A percentile compares a stretch with the other conserved stretches of the same genome.
phyloP scores from a whole-genome alignment of 148 eudicot genomes.

The Chenopodium album region DNA sequence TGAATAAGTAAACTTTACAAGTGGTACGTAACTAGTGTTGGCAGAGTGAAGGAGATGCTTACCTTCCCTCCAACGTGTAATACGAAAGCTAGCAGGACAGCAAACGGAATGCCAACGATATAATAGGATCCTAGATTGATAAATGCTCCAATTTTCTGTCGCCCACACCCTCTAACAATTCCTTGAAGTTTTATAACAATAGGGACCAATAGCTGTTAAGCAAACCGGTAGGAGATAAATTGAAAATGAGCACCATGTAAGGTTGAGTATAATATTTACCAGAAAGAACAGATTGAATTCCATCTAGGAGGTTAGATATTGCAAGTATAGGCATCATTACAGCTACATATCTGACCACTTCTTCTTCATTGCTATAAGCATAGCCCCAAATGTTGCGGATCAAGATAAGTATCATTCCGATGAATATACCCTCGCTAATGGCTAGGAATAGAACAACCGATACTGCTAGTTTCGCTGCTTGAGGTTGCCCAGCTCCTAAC shows the following conservation, averaged over 20 bases:
- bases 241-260: neutral
- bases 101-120: constrained; percentile 76
- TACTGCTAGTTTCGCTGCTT: constrained; percentile 54
- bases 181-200: constrained; percentile 39
- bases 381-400: constrained; percentile 68
- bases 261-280: constrained; percentile 31
- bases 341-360: constrained; percentile 66
- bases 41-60: neutral
- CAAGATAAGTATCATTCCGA: constrained; percentile 43
- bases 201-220: neutral
- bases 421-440: constrained; percentile 44
- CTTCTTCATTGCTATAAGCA: constrained; percentile 60
- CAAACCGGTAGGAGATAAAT: neutral
- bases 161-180: constrained; percentile 73
- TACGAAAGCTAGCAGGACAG: constrained; percentile 65
- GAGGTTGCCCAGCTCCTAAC: constrained; percentile 64
- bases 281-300: constrained; percentile 66
- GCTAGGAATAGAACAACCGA: constrained; percentile 48
- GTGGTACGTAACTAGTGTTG: no score
- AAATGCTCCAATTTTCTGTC: constrained; percentile 76
- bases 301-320: constrained; percentile 59
- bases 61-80: constrained; percentile 73
- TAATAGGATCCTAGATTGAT: constrained; percentile 86
- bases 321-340: constrained; percentile 69
- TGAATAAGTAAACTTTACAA: neutral